Conservation (phyloP, 1,284 basidiomycete genomes). For the Cerioporus squamosus region DNA sequence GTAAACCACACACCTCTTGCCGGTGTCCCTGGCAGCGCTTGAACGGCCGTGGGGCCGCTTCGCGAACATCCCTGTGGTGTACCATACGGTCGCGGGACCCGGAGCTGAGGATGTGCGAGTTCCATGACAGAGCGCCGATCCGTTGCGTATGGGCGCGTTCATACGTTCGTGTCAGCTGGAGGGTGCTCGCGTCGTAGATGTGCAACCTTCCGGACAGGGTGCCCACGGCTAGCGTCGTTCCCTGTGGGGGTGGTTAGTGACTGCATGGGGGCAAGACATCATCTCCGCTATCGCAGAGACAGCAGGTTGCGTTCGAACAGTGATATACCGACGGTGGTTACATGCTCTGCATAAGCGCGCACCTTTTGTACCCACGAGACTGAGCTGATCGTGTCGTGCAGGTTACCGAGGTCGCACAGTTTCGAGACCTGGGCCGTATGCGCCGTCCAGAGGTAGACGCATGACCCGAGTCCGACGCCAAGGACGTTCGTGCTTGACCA, state of each 20-base stretch:
- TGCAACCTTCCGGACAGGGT: conserved; percentile 88
- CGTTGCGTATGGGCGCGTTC: conserved; percentile 86
- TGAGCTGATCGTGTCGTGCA: conserved; percentile 78
- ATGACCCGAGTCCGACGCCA: conserved; percentile 89
- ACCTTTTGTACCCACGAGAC: conserved; percentile 93
- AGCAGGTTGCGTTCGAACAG: conserved; percentile 10
- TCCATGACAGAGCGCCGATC: conserved; percentile 96
- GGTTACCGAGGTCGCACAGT: conserved; percentile 78
- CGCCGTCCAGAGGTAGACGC: conserved; percentile 97
- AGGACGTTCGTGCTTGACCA: conserved; percentile 97
- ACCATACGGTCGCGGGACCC: conserved; percentile 93
- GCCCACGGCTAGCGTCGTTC: conserved; percentile 90
- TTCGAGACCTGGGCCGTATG: conserved; percentile 92
- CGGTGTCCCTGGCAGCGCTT: conserved; percentile 82
- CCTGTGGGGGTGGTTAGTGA: conserved; percentile 46
- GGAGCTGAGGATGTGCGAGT: conserved; percentile 85
- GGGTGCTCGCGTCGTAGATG: conserved; percentile 92
- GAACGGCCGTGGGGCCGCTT: conserved; percentile 71
- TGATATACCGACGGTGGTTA: neutral
- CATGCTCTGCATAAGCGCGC: conserved; percentile 25
- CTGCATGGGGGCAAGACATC: neutral
- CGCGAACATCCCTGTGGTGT: conserved; percentile 91
- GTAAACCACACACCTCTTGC: conserved; percentile 96
- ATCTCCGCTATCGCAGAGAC: neutral
- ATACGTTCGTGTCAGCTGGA: conserved; percentile 84